Evolutionary conservation across 257 asterid genomes (phyloP).

Genomic region (Scutellaria minor): DNA sequence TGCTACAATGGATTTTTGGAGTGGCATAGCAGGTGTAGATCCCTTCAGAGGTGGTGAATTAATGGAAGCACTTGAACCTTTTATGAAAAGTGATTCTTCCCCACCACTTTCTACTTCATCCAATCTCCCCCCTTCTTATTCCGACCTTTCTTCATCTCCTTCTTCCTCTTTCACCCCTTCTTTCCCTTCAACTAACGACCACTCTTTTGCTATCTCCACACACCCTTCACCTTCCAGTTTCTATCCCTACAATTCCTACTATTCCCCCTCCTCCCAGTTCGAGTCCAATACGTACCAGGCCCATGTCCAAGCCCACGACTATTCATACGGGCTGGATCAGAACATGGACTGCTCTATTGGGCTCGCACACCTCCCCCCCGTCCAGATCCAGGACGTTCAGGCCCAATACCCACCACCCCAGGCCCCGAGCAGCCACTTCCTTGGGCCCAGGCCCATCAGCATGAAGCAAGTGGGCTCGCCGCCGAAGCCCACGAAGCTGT

Average conservation of each 20-base stretch:
- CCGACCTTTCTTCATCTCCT: background rate
- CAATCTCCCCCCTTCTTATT: slow-evolving; percentile 28
- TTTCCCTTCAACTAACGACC: slow-evolving; percentile 8
- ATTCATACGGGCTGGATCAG: slow-evolving; percentile 43
- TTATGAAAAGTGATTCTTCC: slow-evolving; percentile 82
- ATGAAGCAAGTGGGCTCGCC: slow-evolving; percentile 71
- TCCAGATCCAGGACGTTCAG: slow-evolving; percentile 55
- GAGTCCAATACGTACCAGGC: slow-evolving; percentile 39
- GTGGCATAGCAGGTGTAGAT: slow-evolving; percentile 48
- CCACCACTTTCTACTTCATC: slow-evolving; percentile 49
- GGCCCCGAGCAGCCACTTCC: slow-evolving; percentile 25
- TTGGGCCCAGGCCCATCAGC: slow-evolving; percentile 61
- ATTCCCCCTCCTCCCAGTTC: slow-evolving; percentile 27
- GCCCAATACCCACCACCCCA: slow-evolving; percentile 35
- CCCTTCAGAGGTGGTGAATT: slow-evolving; percentile 74
- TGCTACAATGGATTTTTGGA: slow-evolving; percentile 79
- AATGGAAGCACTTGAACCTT: slow-evolving; percentile 97
- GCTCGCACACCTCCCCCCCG: slow-evolving; percentile 49
- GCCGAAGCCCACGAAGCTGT: slow-evolving; percentile 81
- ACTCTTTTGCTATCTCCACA: slow-evolving; percentile 26
- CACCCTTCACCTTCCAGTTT: slow-evolving; percentile 31
- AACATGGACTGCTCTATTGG: slow-evolving; percentile 39
- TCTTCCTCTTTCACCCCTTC: slow-evolving; percentile 12
- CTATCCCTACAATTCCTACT: slow-evolving; percentile 42
- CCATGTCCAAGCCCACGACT: slow-evolving; percentile 37